These are phyloP conservation scores for Elongisporangium undulatum DNA, from an alignment of 352 stramenopile species.

Conservation along the genomic window DNA sequence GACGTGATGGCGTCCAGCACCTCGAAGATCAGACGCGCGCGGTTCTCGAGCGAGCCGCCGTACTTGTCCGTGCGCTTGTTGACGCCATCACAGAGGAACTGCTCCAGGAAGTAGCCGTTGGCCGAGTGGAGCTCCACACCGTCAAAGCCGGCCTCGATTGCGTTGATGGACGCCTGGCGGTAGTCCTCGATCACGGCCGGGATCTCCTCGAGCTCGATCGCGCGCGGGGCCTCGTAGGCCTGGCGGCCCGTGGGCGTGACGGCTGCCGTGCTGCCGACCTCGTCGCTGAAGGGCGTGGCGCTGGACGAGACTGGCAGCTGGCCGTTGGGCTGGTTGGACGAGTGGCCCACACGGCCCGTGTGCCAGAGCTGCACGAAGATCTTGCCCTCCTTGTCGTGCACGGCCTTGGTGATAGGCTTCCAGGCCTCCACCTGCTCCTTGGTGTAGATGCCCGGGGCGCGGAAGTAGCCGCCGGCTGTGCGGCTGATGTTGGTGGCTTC, in stretches of 20 bases:
- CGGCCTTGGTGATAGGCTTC: conserved; percentile 35
- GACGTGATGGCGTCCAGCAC: conserved; percentile 30
- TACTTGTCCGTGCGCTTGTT: conserved; percentile 16
- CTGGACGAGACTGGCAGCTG: conserved; percentile 29
- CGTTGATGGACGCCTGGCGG: conserved; percentile 5
- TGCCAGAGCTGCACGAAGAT: conserved; percentile 80
- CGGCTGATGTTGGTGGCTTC: conserved; percentile 28
- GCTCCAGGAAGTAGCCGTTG: conserved; percentile 89
- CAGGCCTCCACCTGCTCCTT: conserved; percentile 27
- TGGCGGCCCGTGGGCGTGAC: conserved; percentile 30
- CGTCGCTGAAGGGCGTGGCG: conserved; percentile 12
- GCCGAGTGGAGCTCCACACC: conserved; percentile 86
- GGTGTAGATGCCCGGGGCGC: conserved; percentile 27
- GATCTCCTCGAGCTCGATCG: conserved; percentile 73
- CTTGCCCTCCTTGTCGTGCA: conserved; percentile 52
- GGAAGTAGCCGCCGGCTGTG: conserved; percentile 11
- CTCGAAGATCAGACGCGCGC: conserved; percentile 55
- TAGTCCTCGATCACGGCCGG: conserved; percentile 13
- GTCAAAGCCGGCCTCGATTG: conserved; percentile 69
- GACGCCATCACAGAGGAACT: conserved; percentile 58
- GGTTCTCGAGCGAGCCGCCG: conserved; percentile 9
- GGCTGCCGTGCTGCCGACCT: conserved; percentile 19
- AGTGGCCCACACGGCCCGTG: conserved; percentile 45
- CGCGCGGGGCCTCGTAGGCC: conserved; percentile 46
- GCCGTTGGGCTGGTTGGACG: conserved; percentile 28